Conservation (phyloP, 1,139 yeast species). For the Pichia sp. region DNA sequence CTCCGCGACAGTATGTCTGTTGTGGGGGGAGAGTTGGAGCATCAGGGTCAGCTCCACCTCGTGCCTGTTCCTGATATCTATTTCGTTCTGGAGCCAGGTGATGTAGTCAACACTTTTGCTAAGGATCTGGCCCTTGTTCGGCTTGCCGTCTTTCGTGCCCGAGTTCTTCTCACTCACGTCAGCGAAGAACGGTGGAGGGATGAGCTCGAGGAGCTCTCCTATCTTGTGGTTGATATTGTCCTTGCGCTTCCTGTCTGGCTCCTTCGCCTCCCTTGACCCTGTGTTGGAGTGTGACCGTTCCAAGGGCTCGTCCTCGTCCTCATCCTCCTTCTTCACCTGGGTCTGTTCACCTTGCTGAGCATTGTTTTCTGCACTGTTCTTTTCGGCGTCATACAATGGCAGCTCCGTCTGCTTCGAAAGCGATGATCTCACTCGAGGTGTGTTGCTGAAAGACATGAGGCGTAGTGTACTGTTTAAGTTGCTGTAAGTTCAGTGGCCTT, state of each 20-base stretch:
- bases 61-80: slow-evolving; percentile 71
- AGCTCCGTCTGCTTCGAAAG: slow-evolving; percentile 9
- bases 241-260: slow-evolving; percentile 59
- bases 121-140: slow-evolving; percentile 88
- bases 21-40: slow-evolving; percentile 3
- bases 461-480: neutral
- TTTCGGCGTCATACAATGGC: neutral
- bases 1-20: slow-evolving; percentile 77
- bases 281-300: neutral
- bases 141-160: slow-evolving; percentile 82
- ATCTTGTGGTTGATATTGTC: slow-evolving; percentile 89
- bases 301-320: slow-evolving; percentile 13
- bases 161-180: slow-evolving; percentile 40
- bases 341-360: neutral
- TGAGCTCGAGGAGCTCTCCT: slow-evolving; percentile 67
- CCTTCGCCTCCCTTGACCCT: slow-evolving; percentile 21
- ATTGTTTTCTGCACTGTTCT: neutral
- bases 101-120: slow-evolving; percentile 84
- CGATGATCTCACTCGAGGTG: slow-evolving; percentile 16
- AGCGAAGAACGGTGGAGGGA: slow-evolving; percentile 60
- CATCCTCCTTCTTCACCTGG: slow-evolving; percentile 7
- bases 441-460: slow-evolving; percentile 10
- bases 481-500: neutral
- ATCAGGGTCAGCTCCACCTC: slow-evolving; percentile 58
- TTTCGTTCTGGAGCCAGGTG: slow-evolving; percentile 63